Percentiles rank a stretch among this genome's conserved stretches.
phyloP scores from a whole-genome alignment of 148 eudicot genomes.

The Fagopyrum homotropicum region DNA sequence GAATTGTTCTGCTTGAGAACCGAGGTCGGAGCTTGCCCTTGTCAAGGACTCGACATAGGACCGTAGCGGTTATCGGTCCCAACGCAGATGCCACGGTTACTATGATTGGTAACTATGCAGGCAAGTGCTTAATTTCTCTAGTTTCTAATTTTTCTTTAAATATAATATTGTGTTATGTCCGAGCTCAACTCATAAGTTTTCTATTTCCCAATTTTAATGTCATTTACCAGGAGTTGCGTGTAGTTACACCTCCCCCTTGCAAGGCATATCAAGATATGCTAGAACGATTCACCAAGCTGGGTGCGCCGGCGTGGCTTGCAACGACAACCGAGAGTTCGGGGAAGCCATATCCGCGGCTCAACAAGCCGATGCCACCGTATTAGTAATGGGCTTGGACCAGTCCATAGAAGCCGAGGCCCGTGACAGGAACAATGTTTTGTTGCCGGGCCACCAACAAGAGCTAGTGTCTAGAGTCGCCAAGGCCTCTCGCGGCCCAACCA shows the following conservation, averaged over 20 bases:
- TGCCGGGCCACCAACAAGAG: slow-evolving; percentile 62
- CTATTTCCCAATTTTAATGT: slow-evolving; percentile 2
- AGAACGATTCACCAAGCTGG: slow-evolving; percentile 56
- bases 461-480: slow-evolving; percentile 46
- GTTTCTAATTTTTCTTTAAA: no score
- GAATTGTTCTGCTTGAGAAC: slow-evolving; percentile 71
- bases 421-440: slow-evolving; percentile 43
- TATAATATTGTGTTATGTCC: no score
- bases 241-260: slow-evolving; percentile 59
- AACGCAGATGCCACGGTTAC: slow-evolving; percentile 44
- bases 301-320: slow-evolving; percentile 50
- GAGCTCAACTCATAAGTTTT: no score
- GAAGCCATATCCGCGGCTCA: slow-evolving; percentile 55
- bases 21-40: slow-evolving; percentile 47
- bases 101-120: slow-evolving; percentile 69
- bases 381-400: slow-evolving; percentile 76
- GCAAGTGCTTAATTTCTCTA: slow-evolving; percentile 15
- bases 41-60: slow-evolving; percentile 28
- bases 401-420: slow-evolving; percentile 59
- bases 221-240: slow-evolving; percentile 50
- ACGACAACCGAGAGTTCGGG: slow-evolving; percentile 37
- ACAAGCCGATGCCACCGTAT: slow-evolving; percentile 70
- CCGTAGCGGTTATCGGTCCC: slow-evolving; percentile 58
- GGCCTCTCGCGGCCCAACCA: slow-evolving; percentile 66
- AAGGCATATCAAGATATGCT: slow-evolving; percentile 64